phyloP scores from a whole-genome alignment of 2,329 filamentous ascomycete genomes.

The Sarocladiaceae sp. region DNA sequence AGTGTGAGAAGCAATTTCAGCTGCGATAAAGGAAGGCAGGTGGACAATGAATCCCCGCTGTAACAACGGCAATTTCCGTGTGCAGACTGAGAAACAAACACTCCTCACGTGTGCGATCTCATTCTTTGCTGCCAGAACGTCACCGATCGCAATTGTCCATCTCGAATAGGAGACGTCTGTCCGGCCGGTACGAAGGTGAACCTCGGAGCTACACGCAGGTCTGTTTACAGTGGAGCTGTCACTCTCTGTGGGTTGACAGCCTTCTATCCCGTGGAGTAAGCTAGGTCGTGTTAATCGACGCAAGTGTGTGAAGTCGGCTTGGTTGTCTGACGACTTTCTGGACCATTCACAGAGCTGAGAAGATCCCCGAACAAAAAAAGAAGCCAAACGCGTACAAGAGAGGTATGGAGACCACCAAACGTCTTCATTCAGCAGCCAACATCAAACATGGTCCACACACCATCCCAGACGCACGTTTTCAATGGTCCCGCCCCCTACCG shows the following conservation, averaged over 20 bases:
- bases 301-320: too few relatives aligned
- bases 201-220: too few relatives aligned
- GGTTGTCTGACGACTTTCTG: too few relatives aligned
- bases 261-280: too few relatives aligned
- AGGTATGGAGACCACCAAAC: not conserved
- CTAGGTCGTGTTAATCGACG: too few relatives aligned
- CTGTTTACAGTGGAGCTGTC: too few relatives aligned
- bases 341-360: not conserved
- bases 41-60: not conserved
- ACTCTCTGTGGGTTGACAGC: too few relatives aligned
- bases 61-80: not conserved
- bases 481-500: not conserved
- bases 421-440: not conserved
- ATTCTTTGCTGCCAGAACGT: not conserved
- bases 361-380: too few relatives aligned
- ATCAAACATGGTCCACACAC: slow-evolving; percentile 9
- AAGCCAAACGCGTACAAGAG: too few relatives aligned
- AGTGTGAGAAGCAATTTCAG: not conserved
- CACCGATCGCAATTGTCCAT: not conserved
- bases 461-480: slow-evolving; percentile 9
- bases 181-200: too few relatives aligned
- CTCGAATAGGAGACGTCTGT: too few relatives aligned
- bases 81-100: not conserved
- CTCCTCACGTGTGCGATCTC: not conserved
- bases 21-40: not conserved